Evolutionary conservation across 257 asterid species (phyloP), one percentile per base, ranked within the genome.

Genomic region (Solanum chilense): DNA sequence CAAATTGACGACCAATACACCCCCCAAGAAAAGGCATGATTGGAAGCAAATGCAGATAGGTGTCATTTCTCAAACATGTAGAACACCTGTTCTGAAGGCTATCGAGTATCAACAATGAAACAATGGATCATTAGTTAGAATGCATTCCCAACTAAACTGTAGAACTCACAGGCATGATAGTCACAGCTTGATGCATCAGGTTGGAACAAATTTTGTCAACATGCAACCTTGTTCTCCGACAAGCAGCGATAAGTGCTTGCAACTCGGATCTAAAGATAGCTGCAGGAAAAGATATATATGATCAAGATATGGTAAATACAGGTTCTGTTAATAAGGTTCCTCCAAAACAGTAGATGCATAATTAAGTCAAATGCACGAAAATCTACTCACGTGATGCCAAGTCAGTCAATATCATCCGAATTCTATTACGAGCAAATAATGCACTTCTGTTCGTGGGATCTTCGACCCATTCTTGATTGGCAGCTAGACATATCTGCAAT

Each of bases 361-460:
- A 76, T 62, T 39, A 74, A 82, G 86, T 74, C 56, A 64, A 70
- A 73, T 74, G 33, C 80, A 71, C 31, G 82, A 60, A 84, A 23
- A 86, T 86, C 44, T 76, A 87, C 95, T 92, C 90, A 97, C 98
- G 23, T 27, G 98, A 91, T 86, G 96, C 87, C 86, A 92, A 42
- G 87, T 87, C 86, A 71, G 77, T 89, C 87, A 97, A 87, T 76
- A 93, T 90, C 93, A 92, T 91, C 87, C 99, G 93, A 94, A 97
- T 97, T 93, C 98, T 92, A 87, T 97, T 97, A 88, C 99, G 99
- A 89, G 93, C 92, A 89, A 93, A 97, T 76, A 93, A 66, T 69
- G 92, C 87, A 87, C 94, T 97, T 91, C 78, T 91, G 85, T 97
- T 97, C 33, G 99, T 95, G 52, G 99, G 99, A 92, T 97, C 99